Conservation (phyloP, 371 early-diverging fungal species). For the Batrachochytrium dendrobatidis region DNA sequence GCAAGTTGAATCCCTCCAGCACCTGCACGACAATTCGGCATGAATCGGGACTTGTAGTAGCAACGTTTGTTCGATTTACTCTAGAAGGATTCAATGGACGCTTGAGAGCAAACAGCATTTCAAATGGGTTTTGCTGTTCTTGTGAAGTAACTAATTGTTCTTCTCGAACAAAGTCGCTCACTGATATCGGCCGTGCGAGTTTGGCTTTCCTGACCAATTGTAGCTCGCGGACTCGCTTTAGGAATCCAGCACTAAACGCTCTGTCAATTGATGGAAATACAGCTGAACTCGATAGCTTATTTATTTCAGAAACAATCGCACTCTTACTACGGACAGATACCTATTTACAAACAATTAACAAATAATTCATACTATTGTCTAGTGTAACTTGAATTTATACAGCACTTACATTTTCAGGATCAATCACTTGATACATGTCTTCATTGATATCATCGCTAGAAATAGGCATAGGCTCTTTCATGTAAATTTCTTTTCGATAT, state of each 20-base stretch:
- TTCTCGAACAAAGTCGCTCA: slow-evolving; percentile 39
- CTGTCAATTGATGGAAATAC: not conserved
- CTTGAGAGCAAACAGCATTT: slow-evolving; percentile 22
- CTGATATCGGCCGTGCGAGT: slow-evolving; percentile 25
- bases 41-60: slow-evolving; percentile 23
- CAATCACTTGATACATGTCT: slow-evolving; percentile 19
- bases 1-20: slow-evolving; percentile 32
- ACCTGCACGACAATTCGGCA: slow-evolving; percentile 37
- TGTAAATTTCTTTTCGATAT: slow-evolving; percentile 19
- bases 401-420: no score
- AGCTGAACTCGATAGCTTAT: no score
- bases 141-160: slow-evolving; percentile 22
- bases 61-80: slow-evolving; percentile 10
- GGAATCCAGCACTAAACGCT: slow-evolving; percentile 16
- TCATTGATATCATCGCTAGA: slow-evolving; percentile 28
- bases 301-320: no score
- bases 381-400: no score
- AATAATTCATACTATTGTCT: no score
- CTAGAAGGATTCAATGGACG: slow-evolving; percentile 41
- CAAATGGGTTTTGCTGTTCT: slow-evolving; percentile 15
- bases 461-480: slow-evolving; percentile 32
- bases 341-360: no score
- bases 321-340: no score
- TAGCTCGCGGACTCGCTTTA: slow-evolving; percentile 39
- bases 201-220: slow-evolving; percentile 31